Percentiles rank a stretch among this genome's conserved stretches.
phyloP scores from a whole-genome alignment of 345 rosid species.

The Eucalyptus tenuipes region DNA sequence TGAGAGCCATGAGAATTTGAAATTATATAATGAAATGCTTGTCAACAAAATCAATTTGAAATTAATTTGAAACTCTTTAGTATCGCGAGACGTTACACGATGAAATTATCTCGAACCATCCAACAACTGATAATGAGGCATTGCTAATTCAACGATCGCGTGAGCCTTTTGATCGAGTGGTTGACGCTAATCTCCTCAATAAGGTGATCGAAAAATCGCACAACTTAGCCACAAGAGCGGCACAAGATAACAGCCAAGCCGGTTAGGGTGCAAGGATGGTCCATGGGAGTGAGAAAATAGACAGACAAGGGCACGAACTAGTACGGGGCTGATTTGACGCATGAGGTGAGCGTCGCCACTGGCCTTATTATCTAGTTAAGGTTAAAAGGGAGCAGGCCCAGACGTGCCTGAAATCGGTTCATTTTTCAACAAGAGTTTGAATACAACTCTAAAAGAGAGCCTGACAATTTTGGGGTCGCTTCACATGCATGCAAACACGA shows the following conservation, averaged over 20 bases:
- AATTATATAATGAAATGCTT: not conserved
- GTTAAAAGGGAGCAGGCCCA: not conserved
- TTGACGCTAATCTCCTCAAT: not conserved
- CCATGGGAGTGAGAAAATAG: not conserved
- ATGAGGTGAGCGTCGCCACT: not conserved
- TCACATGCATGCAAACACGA: not conserved
- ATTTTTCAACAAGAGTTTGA: not conserved
- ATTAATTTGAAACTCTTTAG: not conserved
- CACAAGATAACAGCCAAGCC: not conserved
- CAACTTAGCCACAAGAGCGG: not conserved
- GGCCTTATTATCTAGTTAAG: conserved; percentile 1
- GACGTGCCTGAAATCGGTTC: not conserved
- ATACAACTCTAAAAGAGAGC: not conserved
- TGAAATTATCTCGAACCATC: not conserved
- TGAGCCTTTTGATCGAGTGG: not conserved
- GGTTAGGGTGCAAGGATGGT: not conserved
- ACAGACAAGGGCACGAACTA: not conserved
- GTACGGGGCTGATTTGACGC: not conserved
- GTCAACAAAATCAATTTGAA: not conserved
- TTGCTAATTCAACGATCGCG: too few species aligned
- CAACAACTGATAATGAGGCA: not conserved
- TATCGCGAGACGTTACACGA: not conserved
- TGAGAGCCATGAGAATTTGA: not conserved
- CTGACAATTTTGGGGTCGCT: not conserved
- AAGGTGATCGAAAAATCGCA: not conserved